A percentile compares a stretch with the other conserved stretches of the same genome.
Conservation (phyloP, 805 yeast species). For the Kuraishia cidri region DNA sequence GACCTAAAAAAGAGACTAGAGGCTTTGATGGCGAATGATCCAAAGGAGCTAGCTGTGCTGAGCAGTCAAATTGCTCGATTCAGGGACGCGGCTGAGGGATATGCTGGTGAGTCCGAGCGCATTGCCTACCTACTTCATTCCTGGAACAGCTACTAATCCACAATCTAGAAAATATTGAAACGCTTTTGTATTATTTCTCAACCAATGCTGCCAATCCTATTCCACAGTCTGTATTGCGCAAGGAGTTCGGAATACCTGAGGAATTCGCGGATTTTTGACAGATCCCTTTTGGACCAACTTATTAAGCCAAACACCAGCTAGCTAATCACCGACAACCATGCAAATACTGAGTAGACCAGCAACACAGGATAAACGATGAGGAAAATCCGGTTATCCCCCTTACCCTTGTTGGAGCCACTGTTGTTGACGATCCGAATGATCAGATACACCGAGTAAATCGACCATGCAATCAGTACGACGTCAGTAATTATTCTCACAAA, state of each 20-base stretch:
- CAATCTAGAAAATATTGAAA: not conserved
- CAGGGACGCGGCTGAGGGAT: not conserved
- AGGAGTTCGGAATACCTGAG: not conserved
- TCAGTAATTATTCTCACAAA: constrained; percentile 30
- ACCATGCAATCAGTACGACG: constrained; percentile 36
- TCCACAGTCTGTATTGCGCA: not conserved
- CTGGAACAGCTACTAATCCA: not conserved
- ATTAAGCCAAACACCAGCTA: constrained; percentile 12
- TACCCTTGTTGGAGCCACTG: constrained; percentile 27
- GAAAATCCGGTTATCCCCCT: constrained; percentile 42
- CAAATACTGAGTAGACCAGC: constrained; percentile 39
- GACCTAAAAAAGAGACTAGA: too few species aligned
- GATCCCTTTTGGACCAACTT: too few species aligned
- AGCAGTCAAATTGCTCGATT: not conserved
- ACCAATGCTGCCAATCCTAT: not conserved
- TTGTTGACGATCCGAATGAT: constrained; percentile 35
- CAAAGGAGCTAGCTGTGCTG: not conserved
- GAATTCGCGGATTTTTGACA: not conserved
- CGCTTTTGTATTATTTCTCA: not conserved
- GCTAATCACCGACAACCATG: constrained; percentile 47
- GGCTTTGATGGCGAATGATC: too few species aligned
- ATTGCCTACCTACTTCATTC: too few species aligned
- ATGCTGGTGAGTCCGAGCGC: not conserved
- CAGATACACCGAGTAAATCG: constrained; percentile 41
- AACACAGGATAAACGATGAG: constrained; percentile 46